Evolutionary conservation across 306 rosid species (phyloP).

Genomic region (Cucumis hystrix): DNA sequence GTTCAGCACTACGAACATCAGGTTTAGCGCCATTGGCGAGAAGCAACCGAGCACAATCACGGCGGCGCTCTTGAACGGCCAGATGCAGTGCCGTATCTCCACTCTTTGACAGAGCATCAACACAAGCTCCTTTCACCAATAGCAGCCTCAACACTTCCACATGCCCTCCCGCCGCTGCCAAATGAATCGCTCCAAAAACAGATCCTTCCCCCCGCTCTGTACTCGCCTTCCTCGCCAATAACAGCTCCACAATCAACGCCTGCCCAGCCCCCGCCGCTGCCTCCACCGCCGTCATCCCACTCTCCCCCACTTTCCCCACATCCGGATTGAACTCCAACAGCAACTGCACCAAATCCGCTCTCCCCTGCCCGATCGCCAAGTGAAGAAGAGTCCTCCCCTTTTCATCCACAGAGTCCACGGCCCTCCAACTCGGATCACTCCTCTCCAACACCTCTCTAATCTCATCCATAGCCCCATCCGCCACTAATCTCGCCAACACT

Average conservation of each 20-base stretch:
- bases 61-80: conserved; percentile 36
- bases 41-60: conserved; percentile 48
- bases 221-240: conserved; percentile 46
- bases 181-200: conserved; percentile 43
- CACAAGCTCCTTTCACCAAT: conserved; percentile 50
- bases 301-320: conserved; percentile 26
- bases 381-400: conserved; percentile 56
- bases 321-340: conserved; percentile 58
- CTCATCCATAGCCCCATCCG: conserved; percentile 49
- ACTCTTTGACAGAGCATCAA: conserved; percentile 34
- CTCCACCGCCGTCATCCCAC: conserved; percentile 53
- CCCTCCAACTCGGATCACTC: conserved; percentile 48
- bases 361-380: conserved; percentile 30
- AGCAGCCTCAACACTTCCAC: conserved; percentile 60
- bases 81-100: conserved; percentile 71
- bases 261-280: conserved; percentile 38
- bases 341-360: conserved; percentile 61
- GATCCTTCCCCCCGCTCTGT: conserved; percentile 40
- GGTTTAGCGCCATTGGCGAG: conserved; percentile 45
- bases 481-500: conserved; percentile 38
- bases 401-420: conserved; percentile 32
- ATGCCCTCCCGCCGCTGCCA: conserved; percentile 45
- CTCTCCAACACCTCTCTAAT: conserved; percentile 51
- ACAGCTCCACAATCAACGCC: conserved; percentile 57
- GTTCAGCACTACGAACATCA: conserved; percentile 22